Percentiles rank a stretch among this genome's conserved stretches.
These are phyloP conservation scores for Teunomyces lycoperdinae DNA, from an alignment of 805 yeast species.

Conservation along the genomic window DNA sequence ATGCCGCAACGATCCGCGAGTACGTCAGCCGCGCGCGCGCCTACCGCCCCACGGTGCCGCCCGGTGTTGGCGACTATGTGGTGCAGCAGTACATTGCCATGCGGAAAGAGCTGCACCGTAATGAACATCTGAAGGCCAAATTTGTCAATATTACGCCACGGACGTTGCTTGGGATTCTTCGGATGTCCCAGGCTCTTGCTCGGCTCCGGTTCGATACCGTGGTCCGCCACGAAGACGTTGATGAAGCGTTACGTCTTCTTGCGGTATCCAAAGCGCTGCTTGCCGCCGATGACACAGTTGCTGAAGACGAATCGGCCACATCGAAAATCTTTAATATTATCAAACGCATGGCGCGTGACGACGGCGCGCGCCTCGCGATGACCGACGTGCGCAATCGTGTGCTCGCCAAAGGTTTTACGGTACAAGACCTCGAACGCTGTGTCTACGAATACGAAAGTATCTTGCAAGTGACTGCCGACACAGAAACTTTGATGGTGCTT, in stretches of 20 bases:
- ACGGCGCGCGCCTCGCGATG: slow-evolving; percentile 23
- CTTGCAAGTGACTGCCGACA: slow-evolving; percentile 75
- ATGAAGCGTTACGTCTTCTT: slow-evolving; percentile 86
- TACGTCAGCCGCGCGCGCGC: slow-evolving; percentile 83
- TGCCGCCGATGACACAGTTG: slow-evolving; percentile 44
- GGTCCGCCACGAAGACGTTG: slow-evolving; percentile 81
- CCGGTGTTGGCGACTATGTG: slow-evolving; percentile 81
- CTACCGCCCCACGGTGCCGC: slow-evolving; percentile 80
- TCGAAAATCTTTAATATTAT: slow-evolving; percentile 73
- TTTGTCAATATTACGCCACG: slow-evolving; percentile 95
- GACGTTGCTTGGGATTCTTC: slow-evolving; percentile 83
- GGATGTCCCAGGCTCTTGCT: slow-evolving; percentile 94
- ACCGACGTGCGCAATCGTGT: slow-evolving; percentile 58
- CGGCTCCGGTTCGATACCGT: slow-evolving; percentile 74
- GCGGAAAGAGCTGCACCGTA: slow-evolving; percentile 85
- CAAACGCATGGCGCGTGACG: slow-evolving; percentile 49
- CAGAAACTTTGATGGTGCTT: slow-evolving; percentile 58
- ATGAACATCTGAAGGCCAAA: slow-evolving; percentile 70
- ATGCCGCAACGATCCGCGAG: slow-evolving; percentile 78
- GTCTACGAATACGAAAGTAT: slow-evolving; percentile 69
- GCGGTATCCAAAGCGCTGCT: slow-evolving; percentile 86
- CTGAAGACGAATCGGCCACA: slow-evolving; percentile 63
- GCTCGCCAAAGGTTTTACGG: slow-evolving; percentile 79
- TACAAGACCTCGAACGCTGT: slow-evolving; percentile 72
- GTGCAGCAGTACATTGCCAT: slow-evolving; percentile 82